Evolutionary conservation across 352 stramenopile genomes (phyloP), one percentile per base, ranked within the genome.

Genomic region (Blastocystis sp.): DNA sequence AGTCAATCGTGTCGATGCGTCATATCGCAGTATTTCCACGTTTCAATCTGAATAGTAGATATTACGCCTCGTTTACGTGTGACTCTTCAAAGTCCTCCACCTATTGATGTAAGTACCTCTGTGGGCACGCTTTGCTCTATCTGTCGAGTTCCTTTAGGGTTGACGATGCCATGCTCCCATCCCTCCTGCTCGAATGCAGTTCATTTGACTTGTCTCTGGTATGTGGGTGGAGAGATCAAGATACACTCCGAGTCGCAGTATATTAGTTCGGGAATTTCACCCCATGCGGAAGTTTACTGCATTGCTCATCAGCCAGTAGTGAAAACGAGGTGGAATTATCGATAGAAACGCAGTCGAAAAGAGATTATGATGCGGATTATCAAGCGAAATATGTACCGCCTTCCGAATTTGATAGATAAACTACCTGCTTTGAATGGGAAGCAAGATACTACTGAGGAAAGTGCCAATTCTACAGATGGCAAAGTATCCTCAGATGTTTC

Each of bases 191-290:
- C 50, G 53, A 13, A 50, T 24, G 24, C 50, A 2, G 20, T 85
- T 1, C 73, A 85, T 45, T 55, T 68, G 16, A 68, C 26, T 8
- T 85, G 73, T 68, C 50, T 85, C 5, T 85, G 73, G 73, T 68
- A 65, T 55, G 47, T 85, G 20, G 73, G 73, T 39, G 73, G 73
- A 8, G 73, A 85, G 37, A n/a, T 85, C 11, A 45, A 50, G 0
- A 34, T 85, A 11, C 20, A 85, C 1, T 41, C 6, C 5, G 73
- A 37, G 20, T 9, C 24, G n/a, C 26, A 73, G 24, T 85, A 85
- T 39, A 26, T 64, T 20, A n/a, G 16, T 5, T 43, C 30, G 30
- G 73, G 73, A 20, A 1, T 65, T n/a, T 54, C 39, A 26, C 73
- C 73, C 4, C 30, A 41, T 45, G 53, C 68, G 3, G 5, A 68